phyloP scores from a whole-genome alignment of 148 eudicot species.

The Limonium bicolor region DNA sequence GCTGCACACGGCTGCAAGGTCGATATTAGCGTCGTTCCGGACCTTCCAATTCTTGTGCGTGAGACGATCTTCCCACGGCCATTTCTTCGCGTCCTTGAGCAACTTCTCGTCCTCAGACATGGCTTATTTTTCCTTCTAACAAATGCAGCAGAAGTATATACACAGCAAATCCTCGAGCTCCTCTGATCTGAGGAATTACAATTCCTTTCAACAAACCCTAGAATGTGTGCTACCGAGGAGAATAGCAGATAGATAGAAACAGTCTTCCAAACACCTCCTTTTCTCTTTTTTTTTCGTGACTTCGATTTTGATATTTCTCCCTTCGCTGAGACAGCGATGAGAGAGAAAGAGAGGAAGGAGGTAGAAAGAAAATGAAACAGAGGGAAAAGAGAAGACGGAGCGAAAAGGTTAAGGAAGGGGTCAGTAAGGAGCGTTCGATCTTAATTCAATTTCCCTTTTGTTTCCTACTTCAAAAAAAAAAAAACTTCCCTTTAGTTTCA shows the following conservation, averaged over 20 bases:
- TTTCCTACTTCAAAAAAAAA: too few species aligned
- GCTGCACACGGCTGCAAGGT: conserved; percentile 58
- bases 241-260: background rate
- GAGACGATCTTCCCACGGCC: conserved; percentile 97
- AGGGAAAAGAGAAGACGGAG: conserved; percentile 3
- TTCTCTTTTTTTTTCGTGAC: background rate
- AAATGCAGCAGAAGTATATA: background rate
- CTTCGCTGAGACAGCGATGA: conserved; percentile 3
- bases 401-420: conserved; percentile 2
- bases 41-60: conserved; percentile 94
- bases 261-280: background rate
- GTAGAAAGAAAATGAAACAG: background rate
- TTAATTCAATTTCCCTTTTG: too few species aligned
- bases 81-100: conserved; percentile 93
- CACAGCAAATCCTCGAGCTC: background rate
- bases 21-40: conserved; percentile 90
- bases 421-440: conserved; percentile 4
- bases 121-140: background rate
- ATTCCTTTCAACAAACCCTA: conserved; percentile 2
- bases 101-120: conserved; percentile 99
- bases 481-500: too few species aligned
- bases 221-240: background rate
- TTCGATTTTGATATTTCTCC: background rate
- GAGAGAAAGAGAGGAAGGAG: conserved; percentile 1
- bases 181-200: too few species aligned